Evolutionary conservation across 208 protist species (phyloP).

Genomic region (Zelonia costaricensis): DNA sequence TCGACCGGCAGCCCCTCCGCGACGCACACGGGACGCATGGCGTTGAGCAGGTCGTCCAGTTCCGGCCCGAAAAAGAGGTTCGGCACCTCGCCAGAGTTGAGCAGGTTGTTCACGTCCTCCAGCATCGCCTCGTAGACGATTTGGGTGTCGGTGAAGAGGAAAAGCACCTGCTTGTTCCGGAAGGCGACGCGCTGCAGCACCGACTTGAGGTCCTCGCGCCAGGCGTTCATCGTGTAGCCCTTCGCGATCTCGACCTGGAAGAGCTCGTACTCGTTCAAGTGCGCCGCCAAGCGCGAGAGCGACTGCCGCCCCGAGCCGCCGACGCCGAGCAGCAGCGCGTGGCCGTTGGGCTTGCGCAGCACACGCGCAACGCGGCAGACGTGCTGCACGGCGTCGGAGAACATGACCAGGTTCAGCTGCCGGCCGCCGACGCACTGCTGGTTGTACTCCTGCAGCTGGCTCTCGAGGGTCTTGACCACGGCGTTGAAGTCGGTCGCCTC

Average conservation of each 20-base stretch:
- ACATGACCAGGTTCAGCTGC: conserved; percentile 97
- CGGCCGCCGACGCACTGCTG: conserved; percentile 58
- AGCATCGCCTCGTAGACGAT: conserved; percentile 98
- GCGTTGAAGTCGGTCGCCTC: conserved; percentile 86
- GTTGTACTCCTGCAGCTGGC: conserved; percentile 96
- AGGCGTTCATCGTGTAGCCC: conserved; percentile 96
- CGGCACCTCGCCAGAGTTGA: conserved; percentile 98
- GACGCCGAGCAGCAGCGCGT: conserved; percentile 97
- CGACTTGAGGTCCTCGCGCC: conserved; percentile 96
- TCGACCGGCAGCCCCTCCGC: conserved; percentile 89
- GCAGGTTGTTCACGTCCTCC: conserved; percentile 99
- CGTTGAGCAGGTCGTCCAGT: conserved; percentile 92
- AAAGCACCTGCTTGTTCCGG: conserved; percentile 96
- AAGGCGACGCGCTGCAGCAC: conserved; percentile 92
- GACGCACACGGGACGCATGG: conserved; percentile 95
- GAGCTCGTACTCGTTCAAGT: conserved; percentile 94
- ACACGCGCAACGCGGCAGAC: conserved; percentile 96
- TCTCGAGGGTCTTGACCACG: conserved; percentile 84
- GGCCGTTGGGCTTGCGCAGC: conserved; percentile 95
- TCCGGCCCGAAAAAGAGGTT: conserved; percentile 96
- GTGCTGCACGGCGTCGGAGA: conserved; percentile 97
- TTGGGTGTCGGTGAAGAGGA: conserved; percentile 98
- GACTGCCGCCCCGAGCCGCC: conserved; percentile 98
- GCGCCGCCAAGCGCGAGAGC: conserved; percentile 94
- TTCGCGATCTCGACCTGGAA: conserved; percentile 97